phyloP scores from a whole-genome alignment of 73 alveolate species.

The Uronychia setigera region DNA sequence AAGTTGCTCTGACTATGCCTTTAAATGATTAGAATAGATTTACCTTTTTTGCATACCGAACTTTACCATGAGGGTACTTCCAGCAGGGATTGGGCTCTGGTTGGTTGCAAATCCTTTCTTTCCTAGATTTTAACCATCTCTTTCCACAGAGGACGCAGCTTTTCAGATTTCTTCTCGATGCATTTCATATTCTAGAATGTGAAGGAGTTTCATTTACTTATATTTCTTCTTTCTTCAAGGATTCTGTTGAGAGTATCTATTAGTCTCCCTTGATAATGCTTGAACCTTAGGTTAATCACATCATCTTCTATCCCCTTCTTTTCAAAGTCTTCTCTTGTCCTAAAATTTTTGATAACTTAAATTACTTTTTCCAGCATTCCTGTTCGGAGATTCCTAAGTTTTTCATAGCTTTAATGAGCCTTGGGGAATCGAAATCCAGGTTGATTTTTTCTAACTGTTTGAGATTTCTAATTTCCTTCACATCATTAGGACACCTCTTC shows the following conservation, averaged over 20 bases:
- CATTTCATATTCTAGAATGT: too few species aligned
- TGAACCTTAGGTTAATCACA: conserved; percentile 46
- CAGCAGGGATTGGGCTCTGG: conserved; percentile 5
- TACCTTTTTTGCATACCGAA: not conserved
- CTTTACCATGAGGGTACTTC: not conserved
- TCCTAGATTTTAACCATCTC: not conserved
- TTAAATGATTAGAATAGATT: not conserved
- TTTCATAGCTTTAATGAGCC: not conserved
- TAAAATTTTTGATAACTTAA: not conserved
- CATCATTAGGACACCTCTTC: too few species aligned
- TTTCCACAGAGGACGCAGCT: not conserved
- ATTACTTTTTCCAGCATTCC: not conserved
- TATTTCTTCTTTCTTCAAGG: conserved; percentile 50
- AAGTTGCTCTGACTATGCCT: not conserved
- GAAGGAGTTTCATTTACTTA: conserved; percentile 34
- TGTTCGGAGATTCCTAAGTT: conserved; percentile 16
- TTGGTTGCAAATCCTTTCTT: too few species aligned
- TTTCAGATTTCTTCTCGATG: not conserved
- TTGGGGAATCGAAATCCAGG: conserved; percentile 25
- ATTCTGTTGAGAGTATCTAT: conserved; percentile 58
- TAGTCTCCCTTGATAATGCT: conserved; percentile 46
- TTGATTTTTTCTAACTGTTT: conserved; percentile 9
- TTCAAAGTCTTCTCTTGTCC: conserved; percentile 10
- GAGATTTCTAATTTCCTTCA: conserved; percentile 7
- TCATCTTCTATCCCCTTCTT: conserved; percentile 30